Base-by-base conservation (phyloP, 768 basidiomycete genomes). In the Termitomyces sp. region DNA sequence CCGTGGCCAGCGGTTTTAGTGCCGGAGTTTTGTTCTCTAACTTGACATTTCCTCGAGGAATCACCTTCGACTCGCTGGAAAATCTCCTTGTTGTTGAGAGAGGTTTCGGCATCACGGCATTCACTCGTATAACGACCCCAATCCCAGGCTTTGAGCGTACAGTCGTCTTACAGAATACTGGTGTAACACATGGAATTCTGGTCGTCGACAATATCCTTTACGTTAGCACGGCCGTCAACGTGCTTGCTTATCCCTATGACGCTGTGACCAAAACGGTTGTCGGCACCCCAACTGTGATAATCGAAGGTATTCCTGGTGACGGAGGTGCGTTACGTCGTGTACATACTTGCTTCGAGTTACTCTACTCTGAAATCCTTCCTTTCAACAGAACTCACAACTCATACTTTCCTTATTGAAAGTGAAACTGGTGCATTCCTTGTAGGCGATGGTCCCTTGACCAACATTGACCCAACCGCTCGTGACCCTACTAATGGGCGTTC, bases 391-490 rank as follows among this genome's bases (percentile, higher is more conserved):
- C 60, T 76, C 22, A 76, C 71, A 0, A 78, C 76, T 0, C 77
- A 76, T 53, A 70, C 75, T 5, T 57, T 77, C 3, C 69, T 72
- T 47, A 60, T 77, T 9, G 67, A 70, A 40, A 63, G 33, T 16
- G 16, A 12, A 9, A 44, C 58, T 0, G 58, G 43, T 25, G 66
- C 60, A n/a, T 31, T 79, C 22, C 65, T 79, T 18, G 63, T 79
- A 31, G 74, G 71, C 1, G 60, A 63, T 12, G 76, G 76, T 2
- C 73, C 74, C 1, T 56, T 67, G 25, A 65, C 65, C 9, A 78
- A 77, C 56, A 75, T 77, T 51, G 76, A 77, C 52, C n/a, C n/a
- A n/a, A n/a, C n/a, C n/a, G n/a, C n/a, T n/a, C 71, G 75, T 32
- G 67, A 76, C 63, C 73, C 76, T 2, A 56, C n/a, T n/a, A n/a